These are phyloP conservation scores for Farysia itapuensis DNA, from an alignment of 1,284 basidiomycete genomes.

Conservation along the genomic window DNA sequence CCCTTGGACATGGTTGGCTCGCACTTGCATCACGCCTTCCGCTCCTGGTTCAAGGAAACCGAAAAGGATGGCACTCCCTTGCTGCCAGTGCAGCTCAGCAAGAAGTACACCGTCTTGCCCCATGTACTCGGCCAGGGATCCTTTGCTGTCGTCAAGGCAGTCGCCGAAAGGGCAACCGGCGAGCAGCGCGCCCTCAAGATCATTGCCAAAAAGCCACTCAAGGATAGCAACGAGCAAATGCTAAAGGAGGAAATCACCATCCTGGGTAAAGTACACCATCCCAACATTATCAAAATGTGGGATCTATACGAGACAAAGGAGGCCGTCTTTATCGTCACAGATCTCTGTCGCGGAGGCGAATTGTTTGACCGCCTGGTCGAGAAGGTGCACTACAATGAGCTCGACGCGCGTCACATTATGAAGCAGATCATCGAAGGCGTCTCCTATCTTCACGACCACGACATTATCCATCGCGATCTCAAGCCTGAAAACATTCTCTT, in stretches of 20 bases:
- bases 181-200: conserved; percentile 56
- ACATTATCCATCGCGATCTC: conserved; percentile 57
- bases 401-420: conserved; percentile 55
- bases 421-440: conserved; percentile 54
- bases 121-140: conserved; percentile 52
- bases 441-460: conserved; percentile 52
- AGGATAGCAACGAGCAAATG: conserved; percentile 54
- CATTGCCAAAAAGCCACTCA: conserved; percentile 55
- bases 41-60: conserved; percentile 55
- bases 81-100: conserved; percentile 44
- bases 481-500: conserved; percentile 59
- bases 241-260: conserved; percentile 56
- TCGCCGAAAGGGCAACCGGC: conserved; percentile 40
- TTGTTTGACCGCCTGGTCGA: conserved; percentile 56
- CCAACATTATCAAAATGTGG: conserved; percentile 57
- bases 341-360: conserved; percentile 56
- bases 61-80: conserved; percentile 49
- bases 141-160: conserved; percentile 54
- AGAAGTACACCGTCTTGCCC: conserved; percentile 49
- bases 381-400: conserved; percentile 54
- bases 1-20: conserved; percentile 52
- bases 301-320: conserved; percentile 59
- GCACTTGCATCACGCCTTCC: conserved; percentile 49
- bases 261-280: conserved; percentile 49
- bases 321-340: conserved; percentile 57